Percentiles rank a stretch among this genome's conserved stretches.
Conservation (phyloP, 2,329 filamentous ascomycete species). For the Aspergillus ustus region DNA sequence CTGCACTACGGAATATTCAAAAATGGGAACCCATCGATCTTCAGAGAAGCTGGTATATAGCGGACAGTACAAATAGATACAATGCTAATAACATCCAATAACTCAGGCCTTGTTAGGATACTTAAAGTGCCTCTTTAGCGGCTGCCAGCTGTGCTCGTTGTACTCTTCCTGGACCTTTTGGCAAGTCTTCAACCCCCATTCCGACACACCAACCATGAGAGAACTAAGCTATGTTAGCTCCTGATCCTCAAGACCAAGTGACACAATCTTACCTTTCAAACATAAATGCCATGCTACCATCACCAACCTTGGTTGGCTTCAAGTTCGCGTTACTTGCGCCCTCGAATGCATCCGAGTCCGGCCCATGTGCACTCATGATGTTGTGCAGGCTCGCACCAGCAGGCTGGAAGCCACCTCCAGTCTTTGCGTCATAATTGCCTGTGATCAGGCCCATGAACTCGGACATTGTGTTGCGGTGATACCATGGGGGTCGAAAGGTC, state of each 20-base stretch:
- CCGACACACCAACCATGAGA: constrained; percentile 72
- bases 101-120: constrained; percentile 49
- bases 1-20: background rate
- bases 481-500: constrained; percentile 66
- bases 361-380: constrained; percentile 72
- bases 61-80: background rate
- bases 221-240: constrained; percentile 53
- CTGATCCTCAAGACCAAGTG: background rate
- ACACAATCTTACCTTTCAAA: constrained; percentile 56
- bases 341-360: constrained; percentile 61
- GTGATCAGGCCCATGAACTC: constrained; percentile 70
- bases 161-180: constrained; percentile 74
- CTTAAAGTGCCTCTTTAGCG: constrained; percentile 66
- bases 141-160: constrained; percentile 80
- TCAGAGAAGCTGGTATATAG: background rate
- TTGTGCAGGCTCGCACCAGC: constrained; percentile 70
- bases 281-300: constrained; percentile 68
- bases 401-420: constrained; percentile 61
- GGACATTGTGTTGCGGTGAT: constrained; percentile 68
- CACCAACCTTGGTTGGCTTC: constrained; percentile 61
- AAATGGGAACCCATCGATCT: background rate
- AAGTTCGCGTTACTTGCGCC: constrained; percentile 58
- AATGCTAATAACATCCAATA: background rate
- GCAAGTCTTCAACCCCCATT: constrained; percentile 73
- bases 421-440: constrained; percentile 65